A percentile compares a stretch with the other conserved stretches of the same genome.
phyloP scores from a whole-genome alignment of 176 grass and related monocot species.

The Hsuehochloa calcarea region DNA sequence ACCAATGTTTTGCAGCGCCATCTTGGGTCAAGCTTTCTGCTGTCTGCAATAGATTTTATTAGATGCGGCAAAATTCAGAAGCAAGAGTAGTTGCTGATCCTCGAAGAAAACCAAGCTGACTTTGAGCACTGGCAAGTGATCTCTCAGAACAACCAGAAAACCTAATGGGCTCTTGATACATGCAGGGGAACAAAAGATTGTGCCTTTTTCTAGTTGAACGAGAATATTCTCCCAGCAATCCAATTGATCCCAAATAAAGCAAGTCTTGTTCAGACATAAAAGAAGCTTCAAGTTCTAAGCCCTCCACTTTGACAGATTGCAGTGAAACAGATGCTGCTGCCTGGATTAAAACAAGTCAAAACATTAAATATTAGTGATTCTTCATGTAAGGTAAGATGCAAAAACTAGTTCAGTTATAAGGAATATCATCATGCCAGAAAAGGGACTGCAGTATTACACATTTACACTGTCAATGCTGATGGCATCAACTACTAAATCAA shows the following conservation, averaged over 20 bases:
- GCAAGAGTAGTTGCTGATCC: background rate
- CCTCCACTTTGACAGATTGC: constrained; percentile 46
- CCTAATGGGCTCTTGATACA: constrained; percentile 40
- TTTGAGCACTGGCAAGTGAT: constrained; percentile 13
- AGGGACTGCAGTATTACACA: background rate
- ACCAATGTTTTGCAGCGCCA: constrained; percentile 88
- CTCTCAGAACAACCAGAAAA: constrained; percentile 22
- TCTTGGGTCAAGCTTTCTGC: constrained; percentile 31
- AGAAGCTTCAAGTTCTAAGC: constrained; percentile 40
- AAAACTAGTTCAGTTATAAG: background rate
- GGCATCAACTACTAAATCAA: background rate
- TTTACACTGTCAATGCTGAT: background rate
- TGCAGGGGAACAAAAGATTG: constrained; percentile 32
- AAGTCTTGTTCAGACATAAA: constrained; percentile 62
- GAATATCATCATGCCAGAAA: background rate
- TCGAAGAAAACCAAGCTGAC: background rate
- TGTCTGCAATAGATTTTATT: constrained; percentile 27
- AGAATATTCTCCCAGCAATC: constrained; percentile 62
- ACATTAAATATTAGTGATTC: background rate
- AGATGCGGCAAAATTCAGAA: constrained; percentile 15
- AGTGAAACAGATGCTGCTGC: constrained; percentile 26
- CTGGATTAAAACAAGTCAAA: constrained; percentile 12
- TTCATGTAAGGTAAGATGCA: background rate
- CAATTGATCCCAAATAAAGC: constrained; percentile 49
- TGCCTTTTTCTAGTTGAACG: constrained; percentile 44